Evolutionary conservation across 306 rosid genomes (phyloP), one percentile per base, ranked within the genome.

Genomic region (Prunus fruticosa): DNA sequence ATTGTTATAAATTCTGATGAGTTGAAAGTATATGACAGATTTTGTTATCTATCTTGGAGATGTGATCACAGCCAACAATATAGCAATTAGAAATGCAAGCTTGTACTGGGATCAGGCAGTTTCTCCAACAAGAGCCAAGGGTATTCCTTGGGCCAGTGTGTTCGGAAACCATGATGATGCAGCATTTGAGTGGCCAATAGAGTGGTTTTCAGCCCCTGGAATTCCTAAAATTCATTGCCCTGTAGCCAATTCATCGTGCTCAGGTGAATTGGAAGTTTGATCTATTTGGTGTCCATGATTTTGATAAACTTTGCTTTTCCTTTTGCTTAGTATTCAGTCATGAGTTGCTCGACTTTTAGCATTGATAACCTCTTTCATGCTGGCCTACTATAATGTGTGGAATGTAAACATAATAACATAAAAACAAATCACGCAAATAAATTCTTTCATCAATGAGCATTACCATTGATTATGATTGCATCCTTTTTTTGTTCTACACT

Each of bases 111-210:
- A 91, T 70, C 87, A 63, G 57, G 98, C 98, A 64, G 75, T 68
- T 71, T 89, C 93, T 57, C 96, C 97, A 27, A 72, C 95, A 53
- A 89, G 85, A 90, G 83, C 82, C 49, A 82, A 82, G 62, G 89
- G 91, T 20, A 88, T 90, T 72, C 94, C 96, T 19, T 90, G 89
- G 88, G 96, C 97, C 6, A 86, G 86, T 80, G 89, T 91, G 57
- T 94, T 88, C 28, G 96, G 97, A 72, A 91, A 94, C 77, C 98
- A 91, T 60, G 97, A 91, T 64, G 98, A 94, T 82, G 96, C 96
- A 4, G 53, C 88, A 3, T 94, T 94, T 81, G 81, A 79, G 27
- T 93, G 98, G 97, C 97, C 97, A 28, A 25, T 87, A 15, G 86
- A 93, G 74, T 91, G 98, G 98, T 91, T 93, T 79, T 89, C 89